A percentile compares a stretch with the other conserved stretches of the same genome.
Conservation (phyloP, 371 early-diverging fungal species). For the Mortierella sp. region DNA sequence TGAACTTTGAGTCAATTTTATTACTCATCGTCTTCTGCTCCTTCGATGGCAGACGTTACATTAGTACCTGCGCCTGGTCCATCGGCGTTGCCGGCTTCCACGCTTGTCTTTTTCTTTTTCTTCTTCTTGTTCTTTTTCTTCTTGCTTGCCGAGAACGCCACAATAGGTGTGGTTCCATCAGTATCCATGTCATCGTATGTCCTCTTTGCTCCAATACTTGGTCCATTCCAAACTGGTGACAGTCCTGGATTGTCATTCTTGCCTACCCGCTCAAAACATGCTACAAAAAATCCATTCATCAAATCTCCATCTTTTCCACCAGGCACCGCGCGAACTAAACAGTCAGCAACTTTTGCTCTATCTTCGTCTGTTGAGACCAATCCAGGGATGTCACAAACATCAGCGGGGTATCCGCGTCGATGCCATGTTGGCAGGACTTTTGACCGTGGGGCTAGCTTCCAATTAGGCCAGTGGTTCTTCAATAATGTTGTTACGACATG, state of each 20-base stretch:
- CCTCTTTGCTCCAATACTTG: conserved; percentile 30
- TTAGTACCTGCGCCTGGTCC: too few relatives aligned
- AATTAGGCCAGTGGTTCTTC: conserved; percentile 61
- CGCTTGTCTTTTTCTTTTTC: conserved; percentile 23
- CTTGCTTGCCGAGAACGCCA: conserved; percentile 14
- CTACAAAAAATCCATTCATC: conserved; percentile 91
- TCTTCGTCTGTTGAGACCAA: conserved; percentile 47
- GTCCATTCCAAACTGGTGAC: conserved; percentile 43
- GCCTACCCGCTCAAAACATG: conserved; percentile 76
- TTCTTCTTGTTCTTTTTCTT: conserved; percentile 57
- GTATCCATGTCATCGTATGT: conserved; percentile 21
- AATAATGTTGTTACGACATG: conserved; percentile 85
- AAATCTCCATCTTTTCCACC: conserved; percentile 66
- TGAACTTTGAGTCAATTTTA: background rate
- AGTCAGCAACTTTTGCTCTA: conserved; percentile 61
- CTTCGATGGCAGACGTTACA: too few relatives aligned
- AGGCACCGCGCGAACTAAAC: conserved; percentile 78
- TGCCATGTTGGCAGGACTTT: conserved; percentile 81
- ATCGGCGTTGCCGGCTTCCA: background rate
- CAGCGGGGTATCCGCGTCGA: conserved; percentile 73
- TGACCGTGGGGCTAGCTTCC: conserved; percentile 69
- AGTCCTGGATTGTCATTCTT: conserved; percentile 46
- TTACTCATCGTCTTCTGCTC: conserved; percentile 13
- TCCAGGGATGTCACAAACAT: conserved; percentile 57
- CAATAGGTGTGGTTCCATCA: background rate